Evolutionary conservation across 495 filamentous ascomycete species (phyloP).

Genomic region (Penicillium goetzii): DNA sequence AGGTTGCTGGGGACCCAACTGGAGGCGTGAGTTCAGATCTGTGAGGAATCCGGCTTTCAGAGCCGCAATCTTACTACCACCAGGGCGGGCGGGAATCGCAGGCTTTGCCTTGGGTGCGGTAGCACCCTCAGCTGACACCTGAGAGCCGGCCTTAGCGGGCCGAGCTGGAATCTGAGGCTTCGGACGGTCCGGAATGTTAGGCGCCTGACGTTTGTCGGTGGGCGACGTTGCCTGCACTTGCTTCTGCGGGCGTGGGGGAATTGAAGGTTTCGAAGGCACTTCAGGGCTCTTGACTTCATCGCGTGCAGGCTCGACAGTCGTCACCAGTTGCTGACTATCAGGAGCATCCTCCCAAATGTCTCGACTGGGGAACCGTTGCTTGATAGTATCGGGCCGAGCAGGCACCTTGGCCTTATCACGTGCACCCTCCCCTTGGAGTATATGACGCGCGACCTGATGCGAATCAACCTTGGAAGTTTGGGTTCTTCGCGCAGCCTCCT

Average conservation of each 20-base stretch:
- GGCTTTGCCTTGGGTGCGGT: slow-evolving; percentile 66
- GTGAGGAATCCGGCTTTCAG: slow-evolving; percentile 87
- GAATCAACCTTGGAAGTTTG: slow-evolving; percentile 52
- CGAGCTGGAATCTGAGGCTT: slow-evolving; percentile 81
- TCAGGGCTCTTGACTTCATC: slow-evolving; percentile 50
- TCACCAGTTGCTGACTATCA: slow-evolving; percentile 77
- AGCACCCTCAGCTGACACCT: slow-evolving; percentile 38
- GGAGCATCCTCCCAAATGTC: slow-evolving; percentile 98
- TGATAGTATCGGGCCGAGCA: slow-evolving; percentile 53
- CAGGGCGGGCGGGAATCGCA: slow-evolving; percentile 76
- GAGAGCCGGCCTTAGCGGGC: slow-evolving; percentile 59
- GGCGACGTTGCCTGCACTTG: slow-evolving; percentile 47
- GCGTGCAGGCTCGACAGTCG: slow-evolving; percentile 70
- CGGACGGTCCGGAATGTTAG: slow-evolving; percentile 66
- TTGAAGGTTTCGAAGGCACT: slow-evolving; percentile 43
- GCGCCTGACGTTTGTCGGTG: slow-evolving; percentile 54
- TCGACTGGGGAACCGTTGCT: slow-evolving; percentile 85
- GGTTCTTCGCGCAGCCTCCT: slow-evolving; percentile 55
- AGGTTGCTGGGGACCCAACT: slow-evolving; percentile 76
- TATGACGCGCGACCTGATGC: slow-evolving; percentile 49
- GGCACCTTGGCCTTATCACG: slow-evolving; percentile 44
- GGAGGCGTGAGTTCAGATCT: slow-evolving; percentile 84
- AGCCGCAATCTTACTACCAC: slow-evolving; percentile 83
- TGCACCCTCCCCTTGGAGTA: slow-evolving; percentile 36
- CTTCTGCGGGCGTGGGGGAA: slow-evolving; percentile 50